A percentile compares a stretch with the other conserved stretches of the same genome.
phyloP scores from a whole-genome alignment of 1,139 yeast species.

The Wickerhamomyces sp. region DNA sequence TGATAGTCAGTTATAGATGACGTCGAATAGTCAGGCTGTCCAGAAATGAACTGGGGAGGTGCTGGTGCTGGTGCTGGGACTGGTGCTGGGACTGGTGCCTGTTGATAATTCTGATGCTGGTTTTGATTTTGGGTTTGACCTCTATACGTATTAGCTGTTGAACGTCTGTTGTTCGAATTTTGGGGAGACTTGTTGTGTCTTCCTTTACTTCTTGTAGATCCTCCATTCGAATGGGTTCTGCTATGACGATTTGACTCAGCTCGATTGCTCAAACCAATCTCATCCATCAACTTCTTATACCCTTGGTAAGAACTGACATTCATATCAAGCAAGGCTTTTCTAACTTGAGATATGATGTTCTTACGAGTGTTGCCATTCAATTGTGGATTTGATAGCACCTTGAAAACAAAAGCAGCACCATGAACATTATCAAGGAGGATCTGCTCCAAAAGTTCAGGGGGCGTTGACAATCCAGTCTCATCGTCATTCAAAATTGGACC shows the following conservation, averaged over 20 bases:
- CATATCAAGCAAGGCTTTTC: constrained; percentile 54
- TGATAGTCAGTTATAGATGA: not conserved
- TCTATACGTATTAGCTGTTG: constrained; percentile 12
- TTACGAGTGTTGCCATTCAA: constrained; percentile 51
- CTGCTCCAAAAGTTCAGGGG: constrained; percentile 37
- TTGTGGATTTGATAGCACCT: constrained; percentile 66
- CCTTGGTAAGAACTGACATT: constrained; percentile 57
- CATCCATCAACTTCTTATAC: constrained; percentile 85
- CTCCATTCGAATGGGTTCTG: constrained; percentile 21
- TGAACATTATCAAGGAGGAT: constrained; percentile 59
- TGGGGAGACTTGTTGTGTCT: constrained; percentile 20
- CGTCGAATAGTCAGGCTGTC: not conserved
- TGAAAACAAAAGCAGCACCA: constrained; percentile 84
- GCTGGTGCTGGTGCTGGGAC: constrained; percentile 8
- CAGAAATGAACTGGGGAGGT: constrained; percentile 6
- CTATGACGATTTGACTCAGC: constrained; percentile 14
- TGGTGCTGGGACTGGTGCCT: constrained; percentile 1
- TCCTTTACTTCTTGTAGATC: constrained; percentile 9
- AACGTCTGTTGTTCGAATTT: constrained; percentile 12
- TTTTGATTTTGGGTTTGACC: not conserved
- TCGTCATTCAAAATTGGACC: constrained; percentile 32
- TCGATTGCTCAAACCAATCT: constrained; percentile 60
- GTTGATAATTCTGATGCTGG: no score
- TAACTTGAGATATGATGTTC: constrained; percentile 54
- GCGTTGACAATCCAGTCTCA: constrained; percentile 14